Evolutionary conservation across 1,284 basidiomycete genomes (phyloP).

Genomic region (Exsudoporus floridanus): DNA sequence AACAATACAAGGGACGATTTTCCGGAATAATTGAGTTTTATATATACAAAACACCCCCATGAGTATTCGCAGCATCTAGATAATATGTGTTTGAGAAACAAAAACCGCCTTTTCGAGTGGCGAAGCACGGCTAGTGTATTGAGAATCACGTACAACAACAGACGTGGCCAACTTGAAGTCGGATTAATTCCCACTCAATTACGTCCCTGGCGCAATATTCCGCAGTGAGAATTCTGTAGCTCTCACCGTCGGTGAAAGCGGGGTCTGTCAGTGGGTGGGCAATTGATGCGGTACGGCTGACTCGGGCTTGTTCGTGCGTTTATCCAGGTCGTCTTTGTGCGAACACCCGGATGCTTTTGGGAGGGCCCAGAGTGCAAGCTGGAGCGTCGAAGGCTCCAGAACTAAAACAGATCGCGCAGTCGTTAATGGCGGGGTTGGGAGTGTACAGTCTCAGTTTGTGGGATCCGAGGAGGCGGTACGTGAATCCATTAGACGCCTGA

Average conservation of each 20-base stretch:
- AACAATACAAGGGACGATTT: conserved; percentile 10
- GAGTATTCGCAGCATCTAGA: conserved; percentile 86
- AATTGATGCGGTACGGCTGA: conserved; percentile 54
- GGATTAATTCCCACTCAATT: conserved; percentile 69
- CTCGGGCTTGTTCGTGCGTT: no score
- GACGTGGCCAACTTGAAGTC: conserved; percentile 5
- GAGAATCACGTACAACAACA: conserved; percentile 13
- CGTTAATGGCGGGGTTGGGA: conserved; percentile 28
- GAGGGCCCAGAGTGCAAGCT: conserved; percentile 51
- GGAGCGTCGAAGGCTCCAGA: conserved; percentile 49
- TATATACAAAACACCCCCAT: conserved; percentile 77
- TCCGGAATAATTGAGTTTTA: conserved; percentile 43
- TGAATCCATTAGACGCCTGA: background rate
- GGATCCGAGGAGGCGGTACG: conserved; percentile 39
- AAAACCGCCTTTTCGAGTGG: conserved; percentile 94
- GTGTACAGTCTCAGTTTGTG: conserved; percentile 39
- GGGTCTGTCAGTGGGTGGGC: no score
- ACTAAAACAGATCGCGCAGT: conserved; percentile 22
- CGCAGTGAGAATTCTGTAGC: no score
- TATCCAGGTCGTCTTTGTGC: no score
- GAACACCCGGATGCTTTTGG: conserved; percentile 54
- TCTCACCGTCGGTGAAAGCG: no score
- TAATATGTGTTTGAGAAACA: conserved; percentile 88
- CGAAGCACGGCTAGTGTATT: conserved; percentile 72
- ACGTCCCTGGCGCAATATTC: conserved; percentile 69